Evolutionary conservation across 2,329 filamentous ascomycete species (phyloP).

Genomic region (Colletotrichum viniferum): DNA sequence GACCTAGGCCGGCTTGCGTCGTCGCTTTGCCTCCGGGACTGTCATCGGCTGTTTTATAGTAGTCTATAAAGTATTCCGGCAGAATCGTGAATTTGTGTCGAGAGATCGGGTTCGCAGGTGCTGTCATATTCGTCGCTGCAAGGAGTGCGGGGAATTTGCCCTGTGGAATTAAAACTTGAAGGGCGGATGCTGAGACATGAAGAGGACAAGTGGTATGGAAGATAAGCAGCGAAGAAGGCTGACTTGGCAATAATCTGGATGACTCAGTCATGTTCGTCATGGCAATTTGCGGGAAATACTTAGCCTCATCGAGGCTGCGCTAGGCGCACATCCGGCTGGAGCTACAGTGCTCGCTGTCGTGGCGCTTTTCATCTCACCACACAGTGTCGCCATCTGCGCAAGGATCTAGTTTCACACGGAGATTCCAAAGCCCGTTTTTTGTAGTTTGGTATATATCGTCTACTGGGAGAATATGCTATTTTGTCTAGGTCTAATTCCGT

Average conservation of each 20-base stretch:
- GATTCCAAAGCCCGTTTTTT: accelerated
- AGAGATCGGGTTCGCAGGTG: not conserved
- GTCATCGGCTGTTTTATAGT: constrained; percentile 24
- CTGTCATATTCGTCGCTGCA: not conserved
- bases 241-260: not conserved
- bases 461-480: not conserved
- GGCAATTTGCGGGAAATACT: not conserved
- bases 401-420: not conserved
- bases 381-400: not conserved
- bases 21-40: constrained; percentile 31
- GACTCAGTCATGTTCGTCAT: not conserved
- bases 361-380: not conserved
- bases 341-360: not conserved
- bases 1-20: constrained; percentile 55
- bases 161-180: not conserved
- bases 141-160: not conserved
- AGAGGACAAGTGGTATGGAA: not conserved
- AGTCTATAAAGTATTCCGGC: not conserved
- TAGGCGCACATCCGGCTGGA: not conserved
- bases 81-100: constrained; percentile 12
- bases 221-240: not conserved
- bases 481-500: not conserved
- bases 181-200: not conserved
- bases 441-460: not conserved
- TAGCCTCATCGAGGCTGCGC: not conserved